Conservation (phyloP, 495 filamentous ascomycete genomes). For the Poronia punctata region DNA sequence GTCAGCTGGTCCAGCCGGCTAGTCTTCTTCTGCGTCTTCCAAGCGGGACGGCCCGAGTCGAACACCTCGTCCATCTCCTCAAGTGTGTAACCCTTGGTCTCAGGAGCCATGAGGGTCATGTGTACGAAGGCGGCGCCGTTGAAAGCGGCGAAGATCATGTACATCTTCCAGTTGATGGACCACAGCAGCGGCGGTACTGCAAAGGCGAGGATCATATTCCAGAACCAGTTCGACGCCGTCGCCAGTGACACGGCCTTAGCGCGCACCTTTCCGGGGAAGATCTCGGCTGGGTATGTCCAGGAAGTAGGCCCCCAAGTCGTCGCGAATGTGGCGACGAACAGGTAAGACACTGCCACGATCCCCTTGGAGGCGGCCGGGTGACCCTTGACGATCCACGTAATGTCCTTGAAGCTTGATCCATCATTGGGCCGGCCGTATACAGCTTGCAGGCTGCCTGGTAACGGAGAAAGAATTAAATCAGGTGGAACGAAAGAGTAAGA, state of each 20-base stretch:
- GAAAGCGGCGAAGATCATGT: slow-evolving; percentile 63
- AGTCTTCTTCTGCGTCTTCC: slow-evolving; percentile 35
- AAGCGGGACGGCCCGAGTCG: slow-evolving; percentile 43
- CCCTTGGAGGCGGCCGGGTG: slow-evolving; percentile 44
- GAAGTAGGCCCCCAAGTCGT: slow-evolving; percentile 74
- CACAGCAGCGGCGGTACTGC: slow-evolving; percentile 53
- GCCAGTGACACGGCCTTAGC: slow-evolving; percentile 59
- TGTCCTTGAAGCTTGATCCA: slow-evolving; percentile 29
- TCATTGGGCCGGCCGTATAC: slow-evolving; percentile 49
- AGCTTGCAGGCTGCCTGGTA: slow-evolving; percentile 47
- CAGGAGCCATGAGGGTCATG: slow-evolving; percentile 66
- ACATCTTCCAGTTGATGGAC: slow-evolving; percentile 52
- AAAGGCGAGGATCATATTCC: slow-evolving; percentile 59
- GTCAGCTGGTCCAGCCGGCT: slow-evolving; percentile 43
- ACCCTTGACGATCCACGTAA: slow-evolving; percentile 52
- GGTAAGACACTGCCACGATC: slow-evolving; percentile 62
- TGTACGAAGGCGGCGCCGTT: slow-evolving; percentile 63
- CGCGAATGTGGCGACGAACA: slow-evolving; percentile 70
- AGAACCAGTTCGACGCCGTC: slow-evolving; percentile 65
- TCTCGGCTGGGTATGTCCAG: slow-evolving; percentile 78
- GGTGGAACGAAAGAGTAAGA: not conserved
- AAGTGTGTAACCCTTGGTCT: slow-evolving; percentile 73
- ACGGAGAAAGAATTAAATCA: not conserved
- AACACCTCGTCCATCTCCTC: slow-evolving; percentile 62
- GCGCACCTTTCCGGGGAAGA: slow-evolving; percentile 66